Evolutionary conservation across 73 alveolate species (phyloP).

Genomic region (Tetrahymena thermophila): DNA sequence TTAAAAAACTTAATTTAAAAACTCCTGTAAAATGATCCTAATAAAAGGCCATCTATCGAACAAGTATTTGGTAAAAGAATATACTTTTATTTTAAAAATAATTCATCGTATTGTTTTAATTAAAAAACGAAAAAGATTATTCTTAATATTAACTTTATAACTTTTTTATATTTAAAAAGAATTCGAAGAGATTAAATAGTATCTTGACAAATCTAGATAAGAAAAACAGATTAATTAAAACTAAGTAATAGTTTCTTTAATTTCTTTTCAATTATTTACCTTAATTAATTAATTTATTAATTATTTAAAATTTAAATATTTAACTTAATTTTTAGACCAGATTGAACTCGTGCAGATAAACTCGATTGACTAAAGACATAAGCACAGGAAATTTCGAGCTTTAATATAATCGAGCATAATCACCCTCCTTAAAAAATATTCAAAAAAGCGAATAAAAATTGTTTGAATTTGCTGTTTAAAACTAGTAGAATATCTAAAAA

Average conservation of each 20-base stretch:
- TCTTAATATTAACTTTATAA: not conserved
- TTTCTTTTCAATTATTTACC: not conserved
- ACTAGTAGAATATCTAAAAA: not conserved
- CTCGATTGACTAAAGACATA: not conserved
- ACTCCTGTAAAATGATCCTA: not conserved
- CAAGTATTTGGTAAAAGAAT: not conserved
- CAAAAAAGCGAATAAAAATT: not conserved
- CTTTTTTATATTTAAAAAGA: not conserved
- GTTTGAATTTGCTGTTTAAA: not conserved
- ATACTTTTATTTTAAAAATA: not conserved
- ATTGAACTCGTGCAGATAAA: not conserved
- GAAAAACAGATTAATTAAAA: not conserved
- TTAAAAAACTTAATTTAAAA: not conserved
- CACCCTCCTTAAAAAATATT: not conserved
- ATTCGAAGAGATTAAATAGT: not conserved
- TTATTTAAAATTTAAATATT: not conserved
- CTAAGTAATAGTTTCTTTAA: not conserved
- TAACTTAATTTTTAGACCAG: not conserved
- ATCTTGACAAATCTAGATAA: not conserved
- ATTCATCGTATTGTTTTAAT: not conserved
- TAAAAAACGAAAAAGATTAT: not conserved
- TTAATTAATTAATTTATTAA: not conserved
- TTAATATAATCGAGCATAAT: not conserved
- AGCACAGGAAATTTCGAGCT: not conserved
- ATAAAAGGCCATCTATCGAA: not conserved